phyloP scores from a whole-genome alignment of 495 filamentous ascomycete species.

The Xylona heveae region DNA sequence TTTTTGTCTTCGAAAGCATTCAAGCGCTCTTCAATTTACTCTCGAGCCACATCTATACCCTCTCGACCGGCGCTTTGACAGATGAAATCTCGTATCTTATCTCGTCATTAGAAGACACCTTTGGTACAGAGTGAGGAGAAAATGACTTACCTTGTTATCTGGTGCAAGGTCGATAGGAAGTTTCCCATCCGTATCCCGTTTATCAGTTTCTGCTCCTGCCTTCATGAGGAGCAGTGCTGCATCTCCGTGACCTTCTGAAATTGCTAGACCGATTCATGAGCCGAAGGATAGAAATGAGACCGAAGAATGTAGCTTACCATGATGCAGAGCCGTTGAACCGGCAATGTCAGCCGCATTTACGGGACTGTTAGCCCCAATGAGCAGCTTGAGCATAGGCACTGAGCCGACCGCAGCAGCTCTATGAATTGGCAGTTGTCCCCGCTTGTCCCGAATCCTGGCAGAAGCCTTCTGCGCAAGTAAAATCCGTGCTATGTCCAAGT shows the following conservation, averaged over 20 bases:
- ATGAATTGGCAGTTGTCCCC: constrained; percentile 71
- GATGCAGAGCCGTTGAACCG: constrained; percentile 76
- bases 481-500: constrained; percentile 58
- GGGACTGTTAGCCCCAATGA: constrained; percentile 62
- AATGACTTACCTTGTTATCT: constrained; percentile 38
- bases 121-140: constrained; percentile 2
- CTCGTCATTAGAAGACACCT: background rate
- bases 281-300: background rate
- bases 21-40: too few relatives aligned
- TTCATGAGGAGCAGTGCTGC: constrained; percentile 64
- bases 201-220: constrained; percentile 65
- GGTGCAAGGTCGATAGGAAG: constrained; percentile 69
- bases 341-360: constrained; percentile 70
- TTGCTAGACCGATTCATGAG: constrained; percentile 9
- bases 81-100: constrained; percentile 54
- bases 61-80: constrained; percentile 62
- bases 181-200: constrained; percentile 48
- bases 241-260: constrained; percentile 87
- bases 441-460: constrained; percentile 65
- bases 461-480: constrained; percentile 58
- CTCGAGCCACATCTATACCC: constrained; percentile 57
- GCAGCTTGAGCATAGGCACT: constrained; percentile 59
- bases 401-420: constrained; percentile 80
- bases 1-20: too few relatives aligned
- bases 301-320: constrained; percentile 24